These are phyloP conservation scores for Apophysomyces ossiformis DNA, from an alignment of 371 early-diverging fungal species.

Conservation along the genomic window DNA sequence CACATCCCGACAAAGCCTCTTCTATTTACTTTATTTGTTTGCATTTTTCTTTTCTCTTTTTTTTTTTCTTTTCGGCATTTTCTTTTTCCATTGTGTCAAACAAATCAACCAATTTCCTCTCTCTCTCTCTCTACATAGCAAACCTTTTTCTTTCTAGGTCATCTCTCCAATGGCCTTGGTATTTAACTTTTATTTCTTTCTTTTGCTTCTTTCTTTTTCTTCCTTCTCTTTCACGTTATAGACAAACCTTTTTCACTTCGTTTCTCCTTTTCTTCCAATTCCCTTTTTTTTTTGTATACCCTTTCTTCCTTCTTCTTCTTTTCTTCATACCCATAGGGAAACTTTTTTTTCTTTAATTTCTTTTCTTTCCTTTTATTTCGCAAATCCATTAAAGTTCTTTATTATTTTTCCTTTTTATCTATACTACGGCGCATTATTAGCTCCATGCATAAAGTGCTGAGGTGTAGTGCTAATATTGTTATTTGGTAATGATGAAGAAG, in stretches of 20 bases:
- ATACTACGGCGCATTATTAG: neutral
- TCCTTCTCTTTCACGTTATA: conserved; percentile 4
- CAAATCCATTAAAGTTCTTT: neutral
- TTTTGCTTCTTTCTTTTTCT: conserved; percentile 7
- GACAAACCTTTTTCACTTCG: too few relatives aligned
- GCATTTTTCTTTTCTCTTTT: conserved; percentile 14
- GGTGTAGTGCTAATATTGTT: neutral
- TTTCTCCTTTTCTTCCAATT: conserved; percentile 7
- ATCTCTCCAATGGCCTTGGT: neutral
- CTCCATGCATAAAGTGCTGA: conserved; percentile 5
- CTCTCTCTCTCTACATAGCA: neutral
- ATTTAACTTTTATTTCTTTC: conserved; percentile 10
- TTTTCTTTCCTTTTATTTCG: neutral
- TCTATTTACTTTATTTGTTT: conserved; percentile 7
- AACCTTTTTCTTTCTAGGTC: neutral
- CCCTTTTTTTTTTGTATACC: conserved; percentile 7
- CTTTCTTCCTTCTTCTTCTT: conserved; percentile 11
- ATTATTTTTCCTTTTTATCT: neutral
- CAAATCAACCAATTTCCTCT: neutral
- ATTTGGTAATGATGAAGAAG: conserved; percentile 4
- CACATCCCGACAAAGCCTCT: neutral
- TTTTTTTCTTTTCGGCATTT: conserved; percentile 6
- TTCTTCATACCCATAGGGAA: conserved; percentile 1
- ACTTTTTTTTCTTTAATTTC: neutral
- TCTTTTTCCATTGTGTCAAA: conserved; percentile 7